Evolutionary conservation across 257 asterid species (phyloP).

Genomic region (Handroanthus guayacan): DNA sequence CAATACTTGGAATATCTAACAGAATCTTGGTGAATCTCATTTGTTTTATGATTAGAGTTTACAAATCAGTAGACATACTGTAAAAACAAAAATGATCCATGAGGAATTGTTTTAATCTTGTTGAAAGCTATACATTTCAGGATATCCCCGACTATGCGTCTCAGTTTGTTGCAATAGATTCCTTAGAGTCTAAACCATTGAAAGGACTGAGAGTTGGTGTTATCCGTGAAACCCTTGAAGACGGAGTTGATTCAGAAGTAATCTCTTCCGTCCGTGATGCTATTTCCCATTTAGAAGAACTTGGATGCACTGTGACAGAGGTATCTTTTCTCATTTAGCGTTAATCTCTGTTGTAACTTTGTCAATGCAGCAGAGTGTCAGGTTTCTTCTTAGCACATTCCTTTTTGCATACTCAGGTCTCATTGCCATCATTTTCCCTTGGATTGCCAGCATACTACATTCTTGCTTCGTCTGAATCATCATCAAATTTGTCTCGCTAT

Average conservation of each 20-base stretch:
- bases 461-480: conserved; percentile 94
- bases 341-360: conserved; percentile 16
- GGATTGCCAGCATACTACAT: conserved; percentile 97
- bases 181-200: conserved; percentile 77
- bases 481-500: conserved; percentile 96
- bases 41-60: neutral
- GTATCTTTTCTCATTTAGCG: conserved; percentile 42
- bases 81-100: neutral
- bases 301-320: conserved; percentile 83
- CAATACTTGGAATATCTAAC: neutral
- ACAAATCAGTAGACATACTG: conserved; percentile 3
- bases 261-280: conserved; percentile 72
- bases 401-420: conserved; percentile 59
- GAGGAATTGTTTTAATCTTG: conserved; percentile 27
- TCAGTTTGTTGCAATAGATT: conserved; percentile 61
- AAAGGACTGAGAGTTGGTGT: conserved; percentile 90
- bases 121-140: conserved; percentile 51
- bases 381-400: conserved; percentile 26
- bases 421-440: conserved; percentile 91
- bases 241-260: conserved; percentile 84
- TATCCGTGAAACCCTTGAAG: conserved; percentile 85
- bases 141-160: conserved; percentile 77
- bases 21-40: conserved; percentile 26
- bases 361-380: conserved; percentile 24
- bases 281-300: conserved; percentile 83